Evolutionary conservation across 2,329 filamentous ascomycete species (phyloP).

Genomic region (Gnomoniopsis smithogilvyi): DNA sequence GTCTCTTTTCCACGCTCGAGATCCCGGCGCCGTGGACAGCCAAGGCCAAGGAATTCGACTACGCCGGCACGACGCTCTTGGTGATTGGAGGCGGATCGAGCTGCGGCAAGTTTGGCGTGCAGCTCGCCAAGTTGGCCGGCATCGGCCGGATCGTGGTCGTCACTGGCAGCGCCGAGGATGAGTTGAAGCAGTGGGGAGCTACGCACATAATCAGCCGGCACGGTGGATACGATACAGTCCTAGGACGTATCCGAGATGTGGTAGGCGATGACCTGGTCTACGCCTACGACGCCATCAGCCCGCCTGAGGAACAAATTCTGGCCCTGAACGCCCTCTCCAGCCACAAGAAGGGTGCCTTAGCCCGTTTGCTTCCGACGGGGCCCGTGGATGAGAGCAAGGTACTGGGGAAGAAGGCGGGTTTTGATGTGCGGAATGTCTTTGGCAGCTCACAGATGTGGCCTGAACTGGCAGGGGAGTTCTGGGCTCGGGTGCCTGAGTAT

Average conservation of each 20-base stretch:
- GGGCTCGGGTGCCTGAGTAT: conserved; percentile 27
- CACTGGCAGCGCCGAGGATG: conserved; percentile 25
- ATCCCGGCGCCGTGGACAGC: conserved; percentile 27
- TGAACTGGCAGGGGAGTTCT: conserved; percentile 29
- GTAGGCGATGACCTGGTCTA: conserved; percentile 37
- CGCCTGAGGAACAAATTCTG: conserved; percentile 24
- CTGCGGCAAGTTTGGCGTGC: conserved; percentile 30
- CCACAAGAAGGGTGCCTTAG: conserved; percentile 31
- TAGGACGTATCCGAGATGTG: conserved; percentile 29
- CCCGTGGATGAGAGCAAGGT: conserved; percentile 26
- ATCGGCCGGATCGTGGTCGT: conserved; percentile 37
- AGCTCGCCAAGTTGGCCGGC: conserved; percentile 32
- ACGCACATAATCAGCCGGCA: conserved; percentile 40
- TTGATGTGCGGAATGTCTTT: conserved; percentile 26
- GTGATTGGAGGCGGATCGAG: conserved; percentile 34
- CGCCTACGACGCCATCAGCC: conserved; percentile 33
- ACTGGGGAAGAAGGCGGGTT: conserved; percentile 29
- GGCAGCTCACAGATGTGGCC: conserved; percentile 26
- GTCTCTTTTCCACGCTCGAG: conserved; percentile 30
- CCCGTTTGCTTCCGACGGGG: conserved; percentile 24
- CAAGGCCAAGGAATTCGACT: conserved; percentile 23
- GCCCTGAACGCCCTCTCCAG: conserved; percentile 32
- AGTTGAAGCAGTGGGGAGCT: conserved; percentile 33
- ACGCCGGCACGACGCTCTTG: conserved; percentile 23
- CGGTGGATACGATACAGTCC: conserved; percentile 27